Evolutionary conservation across 495 filamentous ascomycete genomes (phyloP), one percentile per base, ranked within the genome.

Genomic region (Xylaria acuta): DNA sequence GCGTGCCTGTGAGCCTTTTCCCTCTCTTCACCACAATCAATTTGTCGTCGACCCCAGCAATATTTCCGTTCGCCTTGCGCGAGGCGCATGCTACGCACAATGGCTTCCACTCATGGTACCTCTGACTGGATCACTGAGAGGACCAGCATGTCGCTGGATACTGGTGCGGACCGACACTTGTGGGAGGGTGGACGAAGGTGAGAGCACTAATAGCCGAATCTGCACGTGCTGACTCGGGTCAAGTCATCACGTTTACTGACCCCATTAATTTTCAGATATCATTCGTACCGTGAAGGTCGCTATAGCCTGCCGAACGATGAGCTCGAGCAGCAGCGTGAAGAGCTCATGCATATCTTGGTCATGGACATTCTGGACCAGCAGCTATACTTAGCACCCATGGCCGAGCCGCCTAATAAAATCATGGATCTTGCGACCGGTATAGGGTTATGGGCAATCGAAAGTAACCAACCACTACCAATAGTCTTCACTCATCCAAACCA

Each of bases 311-410:
- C 89, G 11, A 89, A 89, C 73, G 88, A 90, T 70, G 88, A 85
- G 71, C 79, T 78, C 45, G 90, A 93, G 80, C 88, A 91, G 80
- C 88, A 91, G 76, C 90, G 91, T 41, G 84, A 92, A 36, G 91
- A 93, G 74, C 81, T 93, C 75, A 82, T 88, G 70, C 92, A 94
- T 79, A 86, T 89, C 65, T 84, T 91, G 74, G 86, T 85, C 73
- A 75, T 75, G 49, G 62, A 88, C 73, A 72, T 87, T 0, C 78
- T 88, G 0, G 82, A 85, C 45, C 87, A 84, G 30, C 84, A 82
- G 54, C 47, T 71, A 12, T 71, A 20, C 62, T 60, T 82, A 8
- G 84, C 88, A 5, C 87, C 87, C 1, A 74, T 90, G 49, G 16
- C 64, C 51, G 56, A 73, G 56, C 53, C 64, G 16, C 64, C 66